A percentile compares a stretch with the other conserved stretches of the same genome.
phyloP scores from a whole-genome alignment of 306 rosid species.

The Begonia fuchsioides region DNA sequence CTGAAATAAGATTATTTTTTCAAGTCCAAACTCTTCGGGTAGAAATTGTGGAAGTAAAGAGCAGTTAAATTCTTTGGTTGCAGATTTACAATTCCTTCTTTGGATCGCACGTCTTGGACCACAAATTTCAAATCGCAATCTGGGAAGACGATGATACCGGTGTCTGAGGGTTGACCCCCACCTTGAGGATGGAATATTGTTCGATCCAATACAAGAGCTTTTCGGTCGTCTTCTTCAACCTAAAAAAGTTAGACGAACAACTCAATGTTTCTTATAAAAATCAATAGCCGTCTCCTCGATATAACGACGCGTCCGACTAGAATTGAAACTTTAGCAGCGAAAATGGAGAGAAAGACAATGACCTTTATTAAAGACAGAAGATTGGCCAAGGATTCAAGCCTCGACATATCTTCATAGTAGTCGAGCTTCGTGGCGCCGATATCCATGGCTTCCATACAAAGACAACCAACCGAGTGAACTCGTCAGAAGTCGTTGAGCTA shows the following conservation, averaged over 20 bases:
- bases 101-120: constrained; percentile 54
- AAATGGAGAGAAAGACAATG: neutral
- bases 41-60: neutral
- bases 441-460: constrained; percentile 23
- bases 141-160: constrained; percentile 26
- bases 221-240: constrained; percentile 56
- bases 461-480: constrained; percentile 2
- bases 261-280: neutral
- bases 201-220: constrained; percentile 43
- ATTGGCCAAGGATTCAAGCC: constrained; percentile 37
- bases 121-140: constrained; percentile 30
- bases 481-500: neutral
- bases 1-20: constrained; percentile 9
- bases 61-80: neutral
- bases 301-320: neutral
- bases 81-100: constrained; percentile 43
- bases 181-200: constrained; percentile 79
- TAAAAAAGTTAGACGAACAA: constrained; percentile 1
- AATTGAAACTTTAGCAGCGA: neutral
- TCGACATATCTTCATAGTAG: constrained; percentile 47
- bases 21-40: too few relatives aligned
- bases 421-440: constrained; percentile 43
- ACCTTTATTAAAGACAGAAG: constrained; percentile 36
- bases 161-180: constrained; percentile 72
- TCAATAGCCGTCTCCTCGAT: neutral